phyloP scores from a whole-genome alignment of 139 green algal species.

The Pycnococcus provasolii region DNA sequence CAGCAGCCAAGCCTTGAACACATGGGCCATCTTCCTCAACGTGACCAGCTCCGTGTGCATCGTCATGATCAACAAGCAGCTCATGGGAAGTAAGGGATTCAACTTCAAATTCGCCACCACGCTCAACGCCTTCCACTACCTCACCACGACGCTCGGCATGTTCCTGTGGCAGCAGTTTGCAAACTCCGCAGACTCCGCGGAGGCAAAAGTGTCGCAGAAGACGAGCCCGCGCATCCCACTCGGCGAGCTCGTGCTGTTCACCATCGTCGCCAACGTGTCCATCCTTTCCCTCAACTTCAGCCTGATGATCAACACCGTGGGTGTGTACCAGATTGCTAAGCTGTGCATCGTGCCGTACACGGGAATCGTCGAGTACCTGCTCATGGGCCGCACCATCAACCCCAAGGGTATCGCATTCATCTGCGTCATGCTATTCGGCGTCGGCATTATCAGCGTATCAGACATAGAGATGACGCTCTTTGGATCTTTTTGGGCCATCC shows the following conservation, averaged over 20 bases:
- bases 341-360: conserved; percentile 82
- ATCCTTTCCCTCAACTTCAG: conserved; percentile 50
- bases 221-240: conserved; percentile 24
- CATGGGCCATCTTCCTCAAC: conserved; percentile 6
- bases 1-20: not conserved
- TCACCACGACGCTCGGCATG: conserved; percentile 38
- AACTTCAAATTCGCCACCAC: conserved; percentile 35
- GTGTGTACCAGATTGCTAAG: conserved; percentile 72
- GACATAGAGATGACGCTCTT: conserved; percentile 28
- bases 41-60: conserved; percentile 23
- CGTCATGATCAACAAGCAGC: conserved; percentile 32
- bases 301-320: conserved; percentile 48
- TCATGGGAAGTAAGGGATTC: conserved; percentile 16
- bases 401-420: conserved; percentile 43
- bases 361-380: conserved; percentile 60
- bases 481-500: conserved; percentile 54
- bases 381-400: conserved; percentile 49
- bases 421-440: conserved; percentile 52
- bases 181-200: not conserved
- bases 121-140: conserved; percentile 49
- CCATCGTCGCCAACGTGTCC: conserved; percentile 36
- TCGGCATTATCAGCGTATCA: conserved; percentile 41
- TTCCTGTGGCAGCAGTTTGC: conserved; percentile 24
- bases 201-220: conserved; percentile 25
- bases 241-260: conserved; percentile 41